Evolutionary conservation across 768 basidiomycete genomes (phyloP), one percentile per base, ranked within the genome.

Genomic region (Piloderma croceum): DNA sequence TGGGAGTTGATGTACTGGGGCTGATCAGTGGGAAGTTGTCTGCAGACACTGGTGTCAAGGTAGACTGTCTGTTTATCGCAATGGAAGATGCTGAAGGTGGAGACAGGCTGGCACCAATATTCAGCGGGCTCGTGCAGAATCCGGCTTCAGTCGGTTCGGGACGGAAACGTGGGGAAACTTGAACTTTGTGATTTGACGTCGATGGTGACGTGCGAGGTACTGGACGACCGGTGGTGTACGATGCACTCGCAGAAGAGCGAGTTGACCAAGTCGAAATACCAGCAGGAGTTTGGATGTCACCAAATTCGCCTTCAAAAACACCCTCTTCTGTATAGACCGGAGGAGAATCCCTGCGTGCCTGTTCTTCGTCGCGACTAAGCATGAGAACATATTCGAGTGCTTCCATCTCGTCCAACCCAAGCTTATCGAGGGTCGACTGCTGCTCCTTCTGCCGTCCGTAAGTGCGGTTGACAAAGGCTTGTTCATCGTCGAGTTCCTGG

Each of bases 321-420:
- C 27, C 27, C 27, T 9, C 38, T 41, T 11, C 22, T 15, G 27
- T 22, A 39, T 20, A 43, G 35, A 37, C 19, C 20, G 48, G 38
- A 6, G 42, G 27, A 19, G 49, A 39, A 18, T 21, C 37, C 33
- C 35, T 21, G 29, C n/a, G 39, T 41, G 23, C 20, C 7, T 34
- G 58, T 29, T 75, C 78, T 55, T 90, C 85, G 34, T 91, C 89
- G 7, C 83, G 77, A 46, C 86, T 90, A 47, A 90, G 71, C 86
- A 90, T 90, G 34, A 91, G 57, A 1, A 80, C 71, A 49, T 91
- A 91, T 51, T 88, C 83, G 20, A 90, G 63, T 1, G 82, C 85
- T 51, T 88, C 88, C 2, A 60, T 59, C 50, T 91, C 88, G 42
- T 70, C 79, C 29, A 90, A 61, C 3, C 89, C 88, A 3, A 91